These are phyloP conservation scores for Tritrichomonas musculus DNA, from an alignment of 208 protist genomes.

Conservation along the genomic window DNA sequence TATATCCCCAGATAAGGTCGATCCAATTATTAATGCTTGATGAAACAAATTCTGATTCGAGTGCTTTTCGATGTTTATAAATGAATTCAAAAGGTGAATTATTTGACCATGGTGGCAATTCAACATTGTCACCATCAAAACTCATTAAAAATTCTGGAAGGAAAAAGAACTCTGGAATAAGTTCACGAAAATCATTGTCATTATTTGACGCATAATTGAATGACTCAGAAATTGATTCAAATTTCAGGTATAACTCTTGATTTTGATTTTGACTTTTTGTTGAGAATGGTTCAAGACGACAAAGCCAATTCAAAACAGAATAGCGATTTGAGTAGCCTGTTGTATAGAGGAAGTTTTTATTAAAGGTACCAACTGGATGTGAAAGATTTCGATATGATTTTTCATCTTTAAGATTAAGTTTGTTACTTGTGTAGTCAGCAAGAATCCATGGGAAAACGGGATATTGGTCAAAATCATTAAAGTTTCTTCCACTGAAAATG, in stretches of 20 bases:
- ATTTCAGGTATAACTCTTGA: neutral
- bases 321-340: neutral
- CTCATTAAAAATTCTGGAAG: slow-evolving; percentile 60
- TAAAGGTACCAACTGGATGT: too few relatives aligned
- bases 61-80: neutral
- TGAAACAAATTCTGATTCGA: neutral
- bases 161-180: too few relatives aligned
- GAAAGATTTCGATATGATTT: too few relatives aligned
- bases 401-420: too few relatives aligned
- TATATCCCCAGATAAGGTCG: neutral
- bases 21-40: neutral
- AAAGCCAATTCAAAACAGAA: neutral
- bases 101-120: neutral
- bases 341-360: too few relatives aligned
- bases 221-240: neutral
- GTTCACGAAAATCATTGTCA: slow-evolving; percentile 36
- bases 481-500: too few relatives aligned
- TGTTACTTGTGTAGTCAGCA: too few relatives aligned
- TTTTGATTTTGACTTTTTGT: neutral
- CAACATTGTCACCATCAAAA: slow-evolving; percentile 49
- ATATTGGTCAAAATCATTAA: too few relatives aligned
- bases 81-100: neutral
- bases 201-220: neutral
- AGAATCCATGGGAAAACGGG: too few relatives aligned
- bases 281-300: neutral